Conservation (phyloP, 2,329 filamentous ascomycete species). For the Monilinia fructicola region DNA sequence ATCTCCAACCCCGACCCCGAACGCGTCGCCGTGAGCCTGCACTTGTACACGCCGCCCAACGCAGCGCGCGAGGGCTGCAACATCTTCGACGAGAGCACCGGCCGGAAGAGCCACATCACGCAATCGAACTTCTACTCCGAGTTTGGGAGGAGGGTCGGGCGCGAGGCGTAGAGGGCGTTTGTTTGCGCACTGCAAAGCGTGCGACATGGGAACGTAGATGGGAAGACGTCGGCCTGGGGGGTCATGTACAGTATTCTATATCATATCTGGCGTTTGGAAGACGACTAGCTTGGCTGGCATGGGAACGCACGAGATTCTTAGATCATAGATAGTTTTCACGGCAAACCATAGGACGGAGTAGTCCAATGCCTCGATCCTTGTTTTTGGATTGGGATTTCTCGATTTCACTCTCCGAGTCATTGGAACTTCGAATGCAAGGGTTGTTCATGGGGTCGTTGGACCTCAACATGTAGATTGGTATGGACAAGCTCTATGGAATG, state of each 20-base stretch:
- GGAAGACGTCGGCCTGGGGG: neutral
- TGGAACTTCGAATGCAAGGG: no score
- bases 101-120: conserved; percentile 68
- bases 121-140: conserved; percentile 72
- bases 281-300: neutral
- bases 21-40: conserved; percentile 80
- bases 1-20: conserved; percentile 71
- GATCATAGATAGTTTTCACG: neutral
- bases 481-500: neutral
- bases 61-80: conserved; percentile 79
- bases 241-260: neutral
- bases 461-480: neutral
- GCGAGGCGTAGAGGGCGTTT: neutral
- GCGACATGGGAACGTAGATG: neutral
- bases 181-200: neutral
- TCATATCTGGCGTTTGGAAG: neutral
- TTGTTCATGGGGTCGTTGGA: neutral
- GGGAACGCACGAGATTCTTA: neutral
- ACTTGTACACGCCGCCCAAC: conserved; percentile 87
- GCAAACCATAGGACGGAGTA: neutral
- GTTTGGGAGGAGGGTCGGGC: conserved; percentile 45
- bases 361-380: neutral
- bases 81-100: conserved; percentile 76
- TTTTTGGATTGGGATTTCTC: neutral
- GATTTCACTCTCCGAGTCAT: no score